Conservation (phyloP, 2,329 filamentous ascomycete species). For the Achaetomium macrosporum region DNA sequence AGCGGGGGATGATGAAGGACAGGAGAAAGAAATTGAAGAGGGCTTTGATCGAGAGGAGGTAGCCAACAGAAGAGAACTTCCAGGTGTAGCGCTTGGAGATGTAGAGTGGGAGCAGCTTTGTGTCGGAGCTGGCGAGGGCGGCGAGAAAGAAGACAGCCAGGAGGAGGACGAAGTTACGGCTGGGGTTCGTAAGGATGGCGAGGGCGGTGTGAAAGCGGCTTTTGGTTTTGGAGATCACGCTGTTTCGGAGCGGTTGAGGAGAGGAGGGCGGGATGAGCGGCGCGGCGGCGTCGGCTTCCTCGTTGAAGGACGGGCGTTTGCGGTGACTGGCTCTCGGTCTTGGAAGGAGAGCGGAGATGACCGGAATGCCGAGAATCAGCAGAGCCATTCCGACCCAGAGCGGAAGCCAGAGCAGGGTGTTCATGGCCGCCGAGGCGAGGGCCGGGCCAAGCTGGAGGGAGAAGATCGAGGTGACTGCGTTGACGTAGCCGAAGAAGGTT, state of each 20-base stretch:
- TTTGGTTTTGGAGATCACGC: constrained; percentile 29
- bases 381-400: constrained; percentile 37
- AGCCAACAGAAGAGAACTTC: constrained; percentile 42
- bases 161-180: constrained; percentile 37
- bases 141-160: constrained; percentile 42
- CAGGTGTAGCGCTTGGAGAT: constrained; percentile 45
- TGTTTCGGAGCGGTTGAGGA: constrained; percentile 13
- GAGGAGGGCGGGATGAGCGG: not conserved
- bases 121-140: constrained; percentile 45
- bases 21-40: constrained; percentile 43
- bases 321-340: not conserved
- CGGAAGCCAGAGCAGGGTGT: constrained; percentile 37
- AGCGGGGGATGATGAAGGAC: constrained; percentile 36
- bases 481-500: constrained; percentile 46
- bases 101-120: constrained; percentile 45
- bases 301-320: constrained; percentile 12
- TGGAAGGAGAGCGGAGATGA: constrained; percentile 29
- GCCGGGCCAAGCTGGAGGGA: constrained; percentile 40
- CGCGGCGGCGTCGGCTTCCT: constrained; percentile 25
- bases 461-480: constrained; percentile 43
- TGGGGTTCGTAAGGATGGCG: constrained; percentile 8
- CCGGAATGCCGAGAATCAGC: constrained; percentile 31
- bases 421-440: constrained; percentile 42
- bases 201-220: constrained; percentile 28
- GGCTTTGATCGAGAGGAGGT: constrained; percentile 43